Evolutionary conservation across 2,329 filamentous ascomycete genomes (phyloP).

Genomic region (Pseudogymnoascus sp.): DNA sequence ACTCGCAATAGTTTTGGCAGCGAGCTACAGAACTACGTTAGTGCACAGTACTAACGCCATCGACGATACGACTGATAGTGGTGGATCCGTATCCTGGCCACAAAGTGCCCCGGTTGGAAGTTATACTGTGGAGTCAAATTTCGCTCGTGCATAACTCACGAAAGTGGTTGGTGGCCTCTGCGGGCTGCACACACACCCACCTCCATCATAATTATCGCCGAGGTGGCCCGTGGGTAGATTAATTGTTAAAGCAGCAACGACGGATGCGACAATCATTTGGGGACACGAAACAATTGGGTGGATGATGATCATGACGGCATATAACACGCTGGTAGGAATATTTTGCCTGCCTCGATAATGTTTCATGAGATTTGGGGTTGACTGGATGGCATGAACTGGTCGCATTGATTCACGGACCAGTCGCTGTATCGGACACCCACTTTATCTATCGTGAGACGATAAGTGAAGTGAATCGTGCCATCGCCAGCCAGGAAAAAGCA

Average conservation of each 20-base stretch:
- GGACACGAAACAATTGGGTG: constrained; percentile 6
- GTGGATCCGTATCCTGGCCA: constrained; percentile 4
- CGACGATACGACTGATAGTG: constrained; percentile 4
- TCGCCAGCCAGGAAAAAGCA: not conserved
- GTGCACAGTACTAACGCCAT: not conserved
- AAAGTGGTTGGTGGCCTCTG: constrained; percentile 6
- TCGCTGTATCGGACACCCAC: not conserved
- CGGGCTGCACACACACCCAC: not conserved
- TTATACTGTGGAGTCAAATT: constrained; percentile 9
- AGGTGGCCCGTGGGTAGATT: not conserved
- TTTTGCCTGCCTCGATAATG: not conserved
- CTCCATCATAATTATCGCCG: not conserved
- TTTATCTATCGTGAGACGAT: constrained; percentile 3
- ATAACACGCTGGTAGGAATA: constrained; percentile 2
- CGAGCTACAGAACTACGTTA: not conserved
- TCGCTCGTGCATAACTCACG: constrained; percentile 4
- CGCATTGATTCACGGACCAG: not conserved
- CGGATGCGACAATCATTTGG: constrained; percentile 4
- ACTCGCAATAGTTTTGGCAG: constrained; percentile 8
- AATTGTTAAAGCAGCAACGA: constrained; percentile 4
- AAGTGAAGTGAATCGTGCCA: not conserved
- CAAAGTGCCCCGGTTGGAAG: not conserved
- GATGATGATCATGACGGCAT: not conserved
- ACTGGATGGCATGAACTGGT: not conserved
- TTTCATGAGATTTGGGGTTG: not conserved